A percentile compares a stretch with the other conserved stretches of the same genome.
These are phyloP conservation scores for Fusarium sp. DNA, from an alignment of 2,329 filamentous ascomycete genomes.

Conservation along the genomic window DNA sequence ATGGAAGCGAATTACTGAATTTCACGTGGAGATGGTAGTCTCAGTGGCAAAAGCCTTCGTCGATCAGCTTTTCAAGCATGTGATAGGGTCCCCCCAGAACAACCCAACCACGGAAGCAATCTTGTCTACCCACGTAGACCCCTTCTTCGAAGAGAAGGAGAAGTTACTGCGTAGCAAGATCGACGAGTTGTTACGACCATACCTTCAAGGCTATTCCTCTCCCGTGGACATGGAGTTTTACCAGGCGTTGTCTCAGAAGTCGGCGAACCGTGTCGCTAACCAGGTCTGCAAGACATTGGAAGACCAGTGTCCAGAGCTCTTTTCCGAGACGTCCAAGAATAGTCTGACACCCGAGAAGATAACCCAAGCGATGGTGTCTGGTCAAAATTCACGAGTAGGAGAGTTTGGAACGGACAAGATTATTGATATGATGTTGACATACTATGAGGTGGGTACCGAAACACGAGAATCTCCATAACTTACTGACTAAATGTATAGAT, in stretches of 20 bases:
- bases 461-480: accelerated
- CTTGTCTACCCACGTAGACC: conserved; percentile 43
- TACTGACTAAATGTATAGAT: conserved; percentile 47
- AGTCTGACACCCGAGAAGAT: conserved; percentile 13
- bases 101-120: conserved; percentile 40
- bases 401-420: conserved; percentile 54
- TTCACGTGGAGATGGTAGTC: conserved; percentile 51
- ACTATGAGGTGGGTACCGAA: conserved; percentile 54
- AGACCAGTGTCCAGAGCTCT: conserved; percentile 36
- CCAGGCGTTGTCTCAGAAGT: conserved; percentile 4
- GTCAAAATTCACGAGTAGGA: conserved; percentile 26
- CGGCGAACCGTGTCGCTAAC: conserved; percentile 15
- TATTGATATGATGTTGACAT: conserved; percentile 58
- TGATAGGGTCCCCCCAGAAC: conserved; percentile 41
- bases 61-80: conserved; percentile 51
- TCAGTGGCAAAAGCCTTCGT: conserved; percentile 51
- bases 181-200: conserved; percentile 55
- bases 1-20: conserved; percentile 54
- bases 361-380: conserved; percentile 3
- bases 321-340: conserved; percentile 13
- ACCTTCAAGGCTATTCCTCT: conserved; percentile 47
- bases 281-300: conserved; percentile 24
- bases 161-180: conserved; percentile 50
- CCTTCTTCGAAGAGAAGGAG: conserved; percentile 52
- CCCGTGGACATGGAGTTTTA: conserved; percentile 50